Base-by-base conservation (phyloP, 2,329 filamentous ascomycete species). In the Tolypocladium ovalisporum region DNA sequence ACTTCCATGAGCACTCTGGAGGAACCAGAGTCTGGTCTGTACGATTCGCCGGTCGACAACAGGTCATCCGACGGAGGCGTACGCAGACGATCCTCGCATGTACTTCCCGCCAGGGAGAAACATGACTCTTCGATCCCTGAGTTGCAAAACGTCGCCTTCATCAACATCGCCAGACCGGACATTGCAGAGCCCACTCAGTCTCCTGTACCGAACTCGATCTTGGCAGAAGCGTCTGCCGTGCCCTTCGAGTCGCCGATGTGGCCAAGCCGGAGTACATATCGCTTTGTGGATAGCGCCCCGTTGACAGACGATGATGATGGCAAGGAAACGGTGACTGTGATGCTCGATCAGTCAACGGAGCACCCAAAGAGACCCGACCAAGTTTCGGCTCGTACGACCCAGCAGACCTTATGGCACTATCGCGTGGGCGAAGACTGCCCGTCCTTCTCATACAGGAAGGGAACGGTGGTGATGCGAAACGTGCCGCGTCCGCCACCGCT, bases 401-500 rank as follows among this genome's bases (percentile, higher is more conserved):
- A 60, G 32, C 57, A 54, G 29, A 59, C 58, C 36, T 58, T 61
- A 39, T 85, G 82, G 76, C 81, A 86, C 65, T 75, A 73, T 39
- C 79, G 83, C 2, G 71, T 86, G 53, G 84, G 84, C 29, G 80
- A 86, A 51, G 72, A 79, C 27, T 79, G 79, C 56, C 81, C 80
- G 27, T 77, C 79, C 1, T 87, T 87, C 63, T 84, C 84, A 1
- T 74, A 75, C 39, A 76, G 82, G 58, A 76, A 74, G 63, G 69
- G 73, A 40, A 74, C 70, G 56, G 68, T 65, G 6, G 73, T 72
- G 42, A 74, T 73, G 24, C 76, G 80, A 57, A 81, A 79, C 62
- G 78, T 79, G 68, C 76, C 79, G 15, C 81, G 81, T 8, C 84
- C 84, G 1, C 73, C 78, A 19, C 82, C 83, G 3, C 69, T 87